Conservation (phyloP, 2,329 filamentous ascomycete species). For the Claviceps citrina region DNA sequence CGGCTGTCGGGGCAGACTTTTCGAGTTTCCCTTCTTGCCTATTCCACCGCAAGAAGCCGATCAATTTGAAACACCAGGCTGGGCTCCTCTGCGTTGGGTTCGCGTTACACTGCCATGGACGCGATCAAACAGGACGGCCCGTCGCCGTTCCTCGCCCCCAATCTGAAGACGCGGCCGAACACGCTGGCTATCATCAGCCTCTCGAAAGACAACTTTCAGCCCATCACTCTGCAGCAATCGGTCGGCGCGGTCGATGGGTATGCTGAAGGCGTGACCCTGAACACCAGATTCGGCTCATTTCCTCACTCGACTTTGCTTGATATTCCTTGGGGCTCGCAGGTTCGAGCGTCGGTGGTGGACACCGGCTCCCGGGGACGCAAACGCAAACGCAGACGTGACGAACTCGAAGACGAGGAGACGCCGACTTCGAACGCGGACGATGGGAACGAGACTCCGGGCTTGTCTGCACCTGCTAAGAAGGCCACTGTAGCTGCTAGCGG, state of each 20-base stretch:
- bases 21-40: too few relatives aligned
- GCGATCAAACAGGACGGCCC: constrained; percentile 6
- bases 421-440: constrained; percentile 21
- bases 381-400: constrained; percentile 42
- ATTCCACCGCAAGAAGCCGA: too few relatives aligned
- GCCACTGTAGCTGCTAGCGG: constrained; percentile 44
- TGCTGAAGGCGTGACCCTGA: constrained; percentile 62
- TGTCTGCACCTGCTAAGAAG: constrained; percentile 27
- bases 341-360: constrained; percentile 77
- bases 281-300: constrained; percentile 87
- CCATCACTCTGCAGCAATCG: constrained; percentile 51
- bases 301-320: constrained; percentile 64
- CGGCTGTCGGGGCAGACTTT: too few relatives aligned
- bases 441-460: constrained; percentile 15
- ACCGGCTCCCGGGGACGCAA: constrained; percentile 76
- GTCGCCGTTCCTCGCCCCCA: constrained; percentile 70
- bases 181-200: constrained; percentile 73
- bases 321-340: constrained; percentile 80
- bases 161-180: constrained; percentile 43
- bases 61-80: too few relatives aligned
- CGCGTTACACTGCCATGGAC: background rate
- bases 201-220: constrained; percentile 70
- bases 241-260: constrained; percentile 55
- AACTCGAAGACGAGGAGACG: constrained; percentile 29
- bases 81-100: too few relatives aligned